These are phyloP conservation scores for Suillus weaverae DNA, from an alignment of 768 basidiomycete species.

Conservation along the genomic window DNA sequence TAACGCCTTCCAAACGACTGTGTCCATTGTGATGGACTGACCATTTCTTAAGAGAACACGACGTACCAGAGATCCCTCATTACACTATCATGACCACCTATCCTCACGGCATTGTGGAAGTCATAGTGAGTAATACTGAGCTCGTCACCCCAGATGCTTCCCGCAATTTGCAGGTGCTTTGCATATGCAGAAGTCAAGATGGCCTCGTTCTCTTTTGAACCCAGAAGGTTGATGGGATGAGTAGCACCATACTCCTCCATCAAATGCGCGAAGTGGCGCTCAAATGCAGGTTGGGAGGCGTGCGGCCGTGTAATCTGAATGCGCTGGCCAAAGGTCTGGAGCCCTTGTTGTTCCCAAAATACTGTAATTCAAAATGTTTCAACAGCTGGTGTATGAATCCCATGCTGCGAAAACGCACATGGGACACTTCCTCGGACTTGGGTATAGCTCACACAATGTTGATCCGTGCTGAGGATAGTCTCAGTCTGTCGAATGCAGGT, in stretches of 20 bases:
- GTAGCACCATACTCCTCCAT: constrained; percentile 82
- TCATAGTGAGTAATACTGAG: constrained; percentile 88
- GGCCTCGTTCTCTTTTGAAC: constrained; percentile 90
- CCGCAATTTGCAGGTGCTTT: constrained; percentile 72
- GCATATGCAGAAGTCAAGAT: constrained; percentile 80
- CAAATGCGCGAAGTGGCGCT: constrained; percentile 87
- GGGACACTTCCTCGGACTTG: constrained; percentile 97
- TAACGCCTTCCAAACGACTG: constrained; percentile 62
- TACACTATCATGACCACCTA: constrained; percentile 87
- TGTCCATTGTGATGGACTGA: constrained; percentile 11
- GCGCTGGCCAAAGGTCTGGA: constrained; percentile 91
- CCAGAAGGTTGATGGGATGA: constrained; percentile 90
- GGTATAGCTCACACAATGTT: constrained; percentile 87
- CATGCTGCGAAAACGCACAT: constrained; percentile 51
- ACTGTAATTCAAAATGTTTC: constrained; percentile 47
- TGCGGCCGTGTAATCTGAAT: constrained; percentile 96
- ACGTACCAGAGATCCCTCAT: constrained; percentile 67
- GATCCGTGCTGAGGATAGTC: constrained; percentile 82
- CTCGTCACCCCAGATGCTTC: constrained; percentile 60
- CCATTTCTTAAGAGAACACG: not conserved
- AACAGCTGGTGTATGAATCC: constrained; percentile 1
- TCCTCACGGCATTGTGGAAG: constrained; percentile 82
- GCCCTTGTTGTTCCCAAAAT: constrained; percentile 98
- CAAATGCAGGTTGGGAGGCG: constrained; percentile 96
- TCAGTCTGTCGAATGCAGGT: constrained; percentile 62